phyloP scores from a whole-genome alignment of 768 basidiomycete genomes.

The Jaapia argillacea region DNA sequence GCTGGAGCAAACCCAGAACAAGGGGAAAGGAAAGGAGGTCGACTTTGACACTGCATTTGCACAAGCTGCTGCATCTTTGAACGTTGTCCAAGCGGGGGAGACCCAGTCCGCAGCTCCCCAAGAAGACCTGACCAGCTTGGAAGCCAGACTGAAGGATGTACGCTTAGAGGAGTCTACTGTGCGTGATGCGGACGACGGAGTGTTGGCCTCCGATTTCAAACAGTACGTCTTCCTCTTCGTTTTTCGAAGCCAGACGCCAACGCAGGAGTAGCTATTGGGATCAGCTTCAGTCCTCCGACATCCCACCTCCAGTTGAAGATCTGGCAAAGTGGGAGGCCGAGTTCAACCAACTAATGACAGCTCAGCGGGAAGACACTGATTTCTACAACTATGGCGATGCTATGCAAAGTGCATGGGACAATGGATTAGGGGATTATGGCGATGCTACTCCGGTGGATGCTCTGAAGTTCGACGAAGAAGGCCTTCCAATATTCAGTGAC shows the following conservation, averaged over 20 bases:
- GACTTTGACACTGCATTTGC: conserved; percentile 86
- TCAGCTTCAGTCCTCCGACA: conserved; percentile 44
- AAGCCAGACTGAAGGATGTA: conserved; percentile 33
- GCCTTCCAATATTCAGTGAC: conserved; percentile 59
- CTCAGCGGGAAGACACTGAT: conserved; percentile 51
- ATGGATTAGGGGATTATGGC: conserved; percentile 34
- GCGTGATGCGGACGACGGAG: conserved; percentile 7
- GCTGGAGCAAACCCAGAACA: conserved; percentile 37
- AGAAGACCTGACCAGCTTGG: too few species aligned
- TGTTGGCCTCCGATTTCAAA: conserved; percentile 34
- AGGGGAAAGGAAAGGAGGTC: conserved; percentile 68
- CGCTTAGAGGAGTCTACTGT: conserved; percentile 9
- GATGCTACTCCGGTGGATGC: conserved; percentile 22
- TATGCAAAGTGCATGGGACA: conserved; percentile 61
- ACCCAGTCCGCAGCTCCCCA: too few species aligned
- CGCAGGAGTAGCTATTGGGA: conserved; percentile 29
- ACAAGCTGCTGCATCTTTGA: conserved; percentile 36
- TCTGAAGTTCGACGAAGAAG: conserved; percentile 55
- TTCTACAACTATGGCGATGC: conserved; percentile 43
- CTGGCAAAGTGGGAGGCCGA: conserved; percentile 77
- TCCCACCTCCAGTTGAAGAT: conserved; percentile 50
- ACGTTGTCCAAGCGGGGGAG: too few species aligned
- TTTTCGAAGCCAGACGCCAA: background rate
- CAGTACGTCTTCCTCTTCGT: conserved; percentile 28
- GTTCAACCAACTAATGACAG: conserved; percentile 68